A percentile compares a stretch with the other conserved stretches of the same genome.
phyloP scores from a whole-genome alignment of 2,329 filamentous ascomycete genomes.

The Arachnomyces sp. region DNA sequence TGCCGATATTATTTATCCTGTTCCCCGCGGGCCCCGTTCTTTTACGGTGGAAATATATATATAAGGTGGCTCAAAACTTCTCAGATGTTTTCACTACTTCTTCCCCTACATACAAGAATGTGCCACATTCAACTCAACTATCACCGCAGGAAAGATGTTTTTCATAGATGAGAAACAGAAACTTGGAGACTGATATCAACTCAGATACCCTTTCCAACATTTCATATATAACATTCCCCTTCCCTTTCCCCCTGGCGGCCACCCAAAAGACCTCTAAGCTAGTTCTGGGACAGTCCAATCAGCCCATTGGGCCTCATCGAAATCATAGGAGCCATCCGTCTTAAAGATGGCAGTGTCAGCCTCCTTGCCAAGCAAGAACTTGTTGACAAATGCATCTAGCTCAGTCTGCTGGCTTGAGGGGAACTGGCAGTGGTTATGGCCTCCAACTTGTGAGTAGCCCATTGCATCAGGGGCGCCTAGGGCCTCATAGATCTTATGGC shows the following conservation, averaged over 20 bases:
- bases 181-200: too few relatives aligned
- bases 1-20: too few relatives aligned
- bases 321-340: constrained; percentile 23
- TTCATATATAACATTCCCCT: too few relatives aligned
- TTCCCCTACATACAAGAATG: too few relatives aligned
- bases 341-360: constrained; percentile 21
- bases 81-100: too few relatives aligned
- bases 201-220: too few relatives aligned
- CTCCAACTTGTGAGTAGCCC: constrained; percentile 50
- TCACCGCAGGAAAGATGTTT: too few relatives aligned
- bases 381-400: constrained; percentile 48
- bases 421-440: constrained; percentile 50
- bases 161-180: too few relatives aligned
- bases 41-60: too few relatives aligned
- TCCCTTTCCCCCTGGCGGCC: constrained; percentile 1
- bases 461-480: constrained; percentile 47
- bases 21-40: too few relatives aligned
- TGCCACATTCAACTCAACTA: too few relatives aligned
- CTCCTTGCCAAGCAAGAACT: constrained; percentile 40
- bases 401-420: constrained; percentile 45
- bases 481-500: constrained; percentile 46
- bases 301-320: constrained; percentile 34
- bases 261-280: background rate
- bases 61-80: too few relatives aligned
- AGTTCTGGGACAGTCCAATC: constrained; percentile 32